A percentile compares a stretch with the other conserved stretches of the same genome.
These are phyloP conservation scores for Stemphylium vesicarium DNA, from an alignment of 2,329 filamentous ascomycete genomes.

Conservation along the genomic window DNA sequence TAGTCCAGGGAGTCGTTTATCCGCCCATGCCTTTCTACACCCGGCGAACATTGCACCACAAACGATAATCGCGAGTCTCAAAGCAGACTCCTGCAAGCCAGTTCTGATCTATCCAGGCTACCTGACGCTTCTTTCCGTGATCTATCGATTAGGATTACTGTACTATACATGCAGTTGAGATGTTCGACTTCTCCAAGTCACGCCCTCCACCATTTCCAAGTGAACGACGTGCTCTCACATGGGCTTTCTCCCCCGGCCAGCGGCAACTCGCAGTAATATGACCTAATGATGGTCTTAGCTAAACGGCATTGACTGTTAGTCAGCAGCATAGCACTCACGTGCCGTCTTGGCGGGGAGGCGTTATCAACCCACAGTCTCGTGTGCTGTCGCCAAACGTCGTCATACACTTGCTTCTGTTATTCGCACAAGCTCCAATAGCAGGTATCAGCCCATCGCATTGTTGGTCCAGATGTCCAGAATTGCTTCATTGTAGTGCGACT, in stretches of 20 bases:
- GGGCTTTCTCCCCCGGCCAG: no score
- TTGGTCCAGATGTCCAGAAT: no score
- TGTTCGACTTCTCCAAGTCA: no score
- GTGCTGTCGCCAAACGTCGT: background rate
- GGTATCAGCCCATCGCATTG: background rate
- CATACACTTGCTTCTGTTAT: background rate
- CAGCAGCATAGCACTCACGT: background rate
- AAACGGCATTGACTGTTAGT: background rate
- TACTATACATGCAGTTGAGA: no score
- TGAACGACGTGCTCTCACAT: no score
- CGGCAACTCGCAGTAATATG: no score
- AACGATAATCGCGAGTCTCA: background rate
- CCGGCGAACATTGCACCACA: background rate
- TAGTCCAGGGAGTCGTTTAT: background rate
- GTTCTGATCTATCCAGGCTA: no score
- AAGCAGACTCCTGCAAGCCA: background rate
- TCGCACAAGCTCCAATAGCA: no score
- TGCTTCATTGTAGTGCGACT: background rate
- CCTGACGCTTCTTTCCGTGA: no score
- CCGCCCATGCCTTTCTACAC: background rate
- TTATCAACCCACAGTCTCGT: background rate
- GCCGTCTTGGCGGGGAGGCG: background rate
- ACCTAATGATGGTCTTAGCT: no score
- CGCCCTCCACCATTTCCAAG: no score
- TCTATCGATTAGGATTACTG: no score